These are phyloP conservation scores for Psilocybe cyanescens DNA, from an alignment of 768 basidiomycete genomes.

Conservation along the genomic window DNA sequence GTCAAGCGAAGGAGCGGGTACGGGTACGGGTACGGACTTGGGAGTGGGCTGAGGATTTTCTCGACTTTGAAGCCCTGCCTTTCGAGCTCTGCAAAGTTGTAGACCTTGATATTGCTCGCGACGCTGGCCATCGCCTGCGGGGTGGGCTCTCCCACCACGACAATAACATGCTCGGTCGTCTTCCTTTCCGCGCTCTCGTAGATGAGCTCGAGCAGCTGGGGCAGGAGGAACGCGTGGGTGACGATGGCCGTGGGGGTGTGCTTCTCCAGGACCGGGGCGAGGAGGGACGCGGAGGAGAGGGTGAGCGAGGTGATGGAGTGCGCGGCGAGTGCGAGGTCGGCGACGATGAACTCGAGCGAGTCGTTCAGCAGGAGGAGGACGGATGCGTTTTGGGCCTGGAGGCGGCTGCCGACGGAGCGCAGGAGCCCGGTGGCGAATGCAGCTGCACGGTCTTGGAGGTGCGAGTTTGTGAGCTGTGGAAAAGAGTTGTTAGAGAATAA, in stretches of 20 bases:
- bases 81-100: slow-evolving; percentile 74
- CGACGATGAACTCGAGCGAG: slow-evolving; percentile 76
- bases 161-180: slow-evolving; percentile 52
- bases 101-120: slow-evolving; percentile 56
- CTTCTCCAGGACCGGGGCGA: slow-evolving; percentile 65
- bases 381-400: slow-evolving; percentile 63
- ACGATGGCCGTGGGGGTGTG: slow-evolving; percentile 79
- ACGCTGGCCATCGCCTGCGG: slow-evolving; percentile 48
- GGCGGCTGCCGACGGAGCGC: slow-evolving; percentile 42
- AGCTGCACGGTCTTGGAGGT: slow-evolving; percentile 70
- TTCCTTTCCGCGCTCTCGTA: slow-evolving; percentile 54
- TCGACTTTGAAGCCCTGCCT: slow-evolving; percentile 60
- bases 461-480: slow-evolving; percentile 71
- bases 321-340: slow-evolving; percentile 78
- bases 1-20: neutral
- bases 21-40: slow-evolving; percentile 47
- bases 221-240: slow-evolving; percentile 66
- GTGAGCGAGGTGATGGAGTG: slow-evolving; percentile 73
- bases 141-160: slow-evolving; percentile 73
- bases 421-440: slow-evolving; percentile 78
- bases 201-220: slow-evolving; percentile 71
- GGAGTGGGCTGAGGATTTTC: slow-evolving; percentile 46
- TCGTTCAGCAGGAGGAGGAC: slow-evolving; percentile 83
- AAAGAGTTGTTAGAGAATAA: neutral
- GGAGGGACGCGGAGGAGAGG: slow-evolving; percentile 58